Evolutionary conservation across 2,329 filamentous ascomycete species (phyloP).

Genomic region (Cordyceps tenuipes): DNA sequence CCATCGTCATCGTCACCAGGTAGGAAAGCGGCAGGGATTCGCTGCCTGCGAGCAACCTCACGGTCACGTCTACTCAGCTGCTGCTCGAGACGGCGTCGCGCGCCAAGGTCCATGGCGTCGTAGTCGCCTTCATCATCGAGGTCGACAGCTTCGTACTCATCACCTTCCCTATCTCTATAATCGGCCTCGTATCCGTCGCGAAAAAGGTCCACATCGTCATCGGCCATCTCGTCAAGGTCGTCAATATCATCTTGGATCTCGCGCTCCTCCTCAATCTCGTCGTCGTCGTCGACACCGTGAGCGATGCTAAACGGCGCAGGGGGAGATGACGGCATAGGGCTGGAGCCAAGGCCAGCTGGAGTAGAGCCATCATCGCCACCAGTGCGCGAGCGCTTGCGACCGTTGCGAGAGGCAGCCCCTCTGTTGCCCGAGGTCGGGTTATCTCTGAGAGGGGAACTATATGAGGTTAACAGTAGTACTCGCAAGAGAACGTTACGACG

Average conservation of each 20-base stretch:
- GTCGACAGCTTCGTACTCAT: slow-evolving; percentile 61
- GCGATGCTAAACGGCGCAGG: slow-evolving; percentile 53
- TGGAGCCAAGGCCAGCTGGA: slow-evolving; percentile 45
- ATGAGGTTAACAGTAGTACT: neutral
- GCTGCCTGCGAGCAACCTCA: slow-evolving; percentile 57
- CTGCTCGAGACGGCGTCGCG: slow-evolving; percentile 62
- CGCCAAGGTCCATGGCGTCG: slow-evolving; percentile 57
- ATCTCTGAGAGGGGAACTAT: slow-evolving; percentile 72
- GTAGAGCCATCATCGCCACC: slow-evolving; percentile 44
- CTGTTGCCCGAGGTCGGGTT: slow-evolving; percentile 80
- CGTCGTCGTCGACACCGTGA: slow-evolving; percentile 60
- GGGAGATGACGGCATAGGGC: slow-evolving; percentile 58
- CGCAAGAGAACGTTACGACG: neutral
- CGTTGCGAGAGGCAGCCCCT: slow-evolving; percentile 45
- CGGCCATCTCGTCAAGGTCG: slow-evolving; percentile 72
- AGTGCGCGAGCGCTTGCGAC: slow-evolving; percentile 48
- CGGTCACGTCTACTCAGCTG: slow-evolving; percentile 66
- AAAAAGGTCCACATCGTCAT: slow-evolving; percentile 74
- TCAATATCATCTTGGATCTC: slow-evolving; percentile 66
- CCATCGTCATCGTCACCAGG: slow-evolving; percentile 78
- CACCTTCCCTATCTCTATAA: slow-evolving; percentile 58
- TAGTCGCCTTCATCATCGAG: slow-evolving; percentile 74
- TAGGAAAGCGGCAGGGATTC: slow-evolving; percentile 65
- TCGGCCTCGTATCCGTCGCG: slow-evolving; percentile 65
- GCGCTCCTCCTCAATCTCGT: slow-evolving; percentile 63